These are phyloP conservation scores for Cryphonectria japonica DNA, from an alignment of 2,329 filamentous ascomycete genomes.

Conservation along the genomic window DNA sequence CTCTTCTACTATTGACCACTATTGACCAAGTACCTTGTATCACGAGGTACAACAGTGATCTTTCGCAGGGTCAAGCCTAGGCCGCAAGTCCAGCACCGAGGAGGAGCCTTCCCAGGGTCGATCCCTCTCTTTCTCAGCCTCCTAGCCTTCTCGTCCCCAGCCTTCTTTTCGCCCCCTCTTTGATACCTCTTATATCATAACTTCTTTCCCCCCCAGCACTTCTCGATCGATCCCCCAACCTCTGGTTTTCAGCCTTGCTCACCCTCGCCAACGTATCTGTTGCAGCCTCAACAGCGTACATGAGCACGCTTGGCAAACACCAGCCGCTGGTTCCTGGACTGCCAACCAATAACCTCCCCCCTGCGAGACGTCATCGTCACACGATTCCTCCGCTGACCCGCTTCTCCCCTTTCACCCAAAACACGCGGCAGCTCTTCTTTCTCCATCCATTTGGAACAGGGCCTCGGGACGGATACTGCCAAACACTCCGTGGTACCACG, in stretches of 20 bases:
- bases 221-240: not conserved
- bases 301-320: conserved; percentile 20
- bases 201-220: not conserved
- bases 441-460: conserved; percentile 24
- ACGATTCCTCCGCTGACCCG: conserved; percentile 29
- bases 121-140: conserved; percentile 10
- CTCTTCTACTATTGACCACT: not conserved
- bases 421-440: conserved; percentile 23
- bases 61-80: not conserved
- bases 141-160: conserved; percentile 9
- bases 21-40: not conserved
- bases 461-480: conserved; percentile 9
- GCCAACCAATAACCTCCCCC: conserved; percentile 3
- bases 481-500: conserved; percentile 12
- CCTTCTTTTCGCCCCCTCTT: conserved; percentile 21
- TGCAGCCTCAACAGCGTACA: conserved; percentile 14
- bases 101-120: conserved; percentile 7
- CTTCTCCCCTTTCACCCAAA: conserved; percentile 21
- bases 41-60: conserved; percentile 7
- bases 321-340: conserved; percentile 15
- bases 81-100: not conserved
- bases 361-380: conserved; percentile 29
- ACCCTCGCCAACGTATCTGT: conserved; percentile 4
- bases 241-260: conserved; percentile 12
- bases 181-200: conserved; percentile 19